Conservation (phyloP, 495 filamentous ascomycete genomes). For the Parmelia sp. region DNA sequence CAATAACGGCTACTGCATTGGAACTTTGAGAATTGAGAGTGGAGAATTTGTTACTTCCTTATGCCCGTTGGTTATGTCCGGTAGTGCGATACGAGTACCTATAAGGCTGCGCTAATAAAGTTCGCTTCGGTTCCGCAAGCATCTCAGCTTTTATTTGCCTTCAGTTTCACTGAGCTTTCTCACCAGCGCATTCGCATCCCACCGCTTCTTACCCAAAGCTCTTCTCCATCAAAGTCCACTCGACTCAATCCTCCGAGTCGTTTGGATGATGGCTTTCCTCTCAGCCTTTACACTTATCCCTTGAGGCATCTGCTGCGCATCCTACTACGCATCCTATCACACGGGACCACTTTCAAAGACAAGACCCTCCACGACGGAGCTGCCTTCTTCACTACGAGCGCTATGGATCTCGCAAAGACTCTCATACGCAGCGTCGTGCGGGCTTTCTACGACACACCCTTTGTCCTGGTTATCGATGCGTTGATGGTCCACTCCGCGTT, state of each 20-base stretch:
- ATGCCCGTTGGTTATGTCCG: background rate
- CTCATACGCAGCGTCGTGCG: slow-evolving; percentile 84
- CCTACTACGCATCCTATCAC: background rate
- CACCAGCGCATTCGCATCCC: too few relatives aligned
- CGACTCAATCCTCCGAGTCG: slow-evolving; percentile 2
- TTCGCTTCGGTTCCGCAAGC: too few relatives aligned
- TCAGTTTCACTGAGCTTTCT: too few relatives aligned
- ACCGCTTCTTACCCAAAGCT: too few relatives aligned
- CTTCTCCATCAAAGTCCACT: background rate
- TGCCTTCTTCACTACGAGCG: background rate
- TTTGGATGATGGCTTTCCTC: slow-evolving; percentile 6
- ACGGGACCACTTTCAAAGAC: background rate
- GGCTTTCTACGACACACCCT: slow-evolving; percentile 85
- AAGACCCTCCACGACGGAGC: background rate
- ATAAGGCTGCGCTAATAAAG: background rate
- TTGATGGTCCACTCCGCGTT: slow-evolving; percentile 85
- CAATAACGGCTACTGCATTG: background rate
- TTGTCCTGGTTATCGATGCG: slow-evolving; percentile 87
- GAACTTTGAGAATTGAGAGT: background rate
- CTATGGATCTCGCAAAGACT: slow-evolving; percentile 79
- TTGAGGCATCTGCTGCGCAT: slow-evolving; percentile 1
- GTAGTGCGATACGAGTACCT: too few relatives aligned
- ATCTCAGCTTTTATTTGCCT: too few relatives aligned
- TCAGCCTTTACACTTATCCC: background rate
- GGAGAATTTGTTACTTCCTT: background rate